Evolutionary conservation across 2,329 filamentous ascomycete species (phyloP).

Genomic region (Colletotrichum lupini): DNA sequence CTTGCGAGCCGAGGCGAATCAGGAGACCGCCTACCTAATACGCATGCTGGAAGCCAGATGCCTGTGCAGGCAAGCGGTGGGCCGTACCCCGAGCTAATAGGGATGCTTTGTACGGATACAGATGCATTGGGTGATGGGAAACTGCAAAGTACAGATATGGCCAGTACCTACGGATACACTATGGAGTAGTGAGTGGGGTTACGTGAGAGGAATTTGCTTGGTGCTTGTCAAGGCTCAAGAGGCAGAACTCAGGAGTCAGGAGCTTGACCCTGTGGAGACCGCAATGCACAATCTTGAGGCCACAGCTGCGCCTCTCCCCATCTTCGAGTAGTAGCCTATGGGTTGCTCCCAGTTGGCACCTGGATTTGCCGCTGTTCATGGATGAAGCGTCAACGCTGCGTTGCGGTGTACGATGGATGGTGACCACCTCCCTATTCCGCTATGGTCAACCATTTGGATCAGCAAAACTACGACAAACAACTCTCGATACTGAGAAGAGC

Average conservation of each 20-base stretch:
- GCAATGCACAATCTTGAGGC: background rate
- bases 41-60: background rate
- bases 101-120: background rate
- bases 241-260: background rate
- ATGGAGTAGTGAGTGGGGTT: background rate
- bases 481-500: background rate
- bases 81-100: background rate
- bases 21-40: constrained; percentile 24
- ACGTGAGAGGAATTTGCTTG: background rate
- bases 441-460: background rate
- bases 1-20: constrained; percentile 13
- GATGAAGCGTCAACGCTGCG: background rate
- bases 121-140: too few relatives aligned
- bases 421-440: background rate
- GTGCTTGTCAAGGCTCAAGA: background rate
- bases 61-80: constrained; percentile 16
- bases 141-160: constrained; percentile 6
- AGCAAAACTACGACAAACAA: background rate
- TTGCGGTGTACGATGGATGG: background rate
- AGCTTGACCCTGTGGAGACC: constrained; percentile 9
- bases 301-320: constrained; percentile 8
- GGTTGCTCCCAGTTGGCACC: background rate
- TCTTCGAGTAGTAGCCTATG: background rate
- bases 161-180: background rate
- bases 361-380: background rate